Conservation (phyloP, 2,329 filamentous ascomycete species). For the Colletotrichum abscissum region DNA sequence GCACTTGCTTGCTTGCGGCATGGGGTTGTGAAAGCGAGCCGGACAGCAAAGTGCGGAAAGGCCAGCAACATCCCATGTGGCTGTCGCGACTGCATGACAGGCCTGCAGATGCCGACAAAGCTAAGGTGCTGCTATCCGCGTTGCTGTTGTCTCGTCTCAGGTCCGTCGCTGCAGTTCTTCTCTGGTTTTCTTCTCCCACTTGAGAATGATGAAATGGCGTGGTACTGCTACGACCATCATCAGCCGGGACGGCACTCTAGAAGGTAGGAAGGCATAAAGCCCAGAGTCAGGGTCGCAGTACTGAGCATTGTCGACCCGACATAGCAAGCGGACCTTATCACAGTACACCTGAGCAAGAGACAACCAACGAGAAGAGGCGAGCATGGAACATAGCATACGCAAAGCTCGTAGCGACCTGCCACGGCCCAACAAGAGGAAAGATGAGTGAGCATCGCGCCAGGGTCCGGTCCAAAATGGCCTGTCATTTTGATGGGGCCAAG, state of each 20-base stretch:
- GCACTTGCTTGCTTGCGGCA: constrained; percentile 13
- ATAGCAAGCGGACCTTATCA: background rate
- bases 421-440: constrained; percentile 9
- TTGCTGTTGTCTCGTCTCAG: background rate
- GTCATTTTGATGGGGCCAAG: constrained; percentile 31
- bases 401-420: constrained; percentile 15
- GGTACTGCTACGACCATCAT: background rate
- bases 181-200: constrained; percentile 9
- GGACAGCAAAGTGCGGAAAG: background rate
- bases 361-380: constrained; percentile 5
- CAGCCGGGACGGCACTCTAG: constrained; percentile 3
- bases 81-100: constrained; percentile 14
- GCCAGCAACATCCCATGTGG: background rate
- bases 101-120: constrained; percentile 17
- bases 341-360: background rate
- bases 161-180: background rate
- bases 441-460: constrained; percentile 25
- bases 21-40: background rate
- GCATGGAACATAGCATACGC: constrained; percentile 12
- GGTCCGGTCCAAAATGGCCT: constrained; percentile 25
- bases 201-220: background rate
- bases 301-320: background rate
- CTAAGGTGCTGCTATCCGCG: background rate
- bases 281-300: background rate
- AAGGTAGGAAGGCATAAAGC: background rate